Evolutionary conservation across 495 filamentous ascomycete species (phyloP), one percentile per base, ranked within the genome.

Genomic region (Hyaloscypha finlandica): DNA sequence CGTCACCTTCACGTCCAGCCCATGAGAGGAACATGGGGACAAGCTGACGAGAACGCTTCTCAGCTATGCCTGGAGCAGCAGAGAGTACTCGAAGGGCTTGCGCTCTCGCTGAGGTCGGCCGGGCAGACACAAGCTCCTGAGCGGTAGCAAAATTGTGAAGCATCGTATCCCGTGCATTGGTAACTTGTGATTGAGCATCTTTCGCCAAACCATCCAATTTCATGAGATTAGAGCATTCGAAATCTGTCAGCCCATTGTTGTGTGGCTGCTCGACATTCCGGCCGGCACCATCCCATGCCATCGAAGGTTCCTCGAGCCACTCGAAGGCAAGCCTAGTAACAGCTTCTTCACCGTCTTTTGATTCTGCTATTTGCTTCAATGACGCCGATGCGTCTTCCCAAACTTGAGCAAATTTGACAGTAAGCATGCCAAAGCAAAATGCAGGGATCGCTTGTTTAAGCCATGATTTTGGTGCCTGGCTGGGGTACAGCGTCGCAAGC

Each of bases 401-500:
- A 25, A 94, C 76, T 19, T 90, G 91, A 6, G 92, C 81, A 63
- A 97, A 80, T 68, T 89, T 91, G 59, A 94, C 88, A 4, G 93
- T 95, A 62, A 96, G 85, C 70, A 97, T 85, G 52, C 94, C 94
- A 74, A 97, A 97, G 71, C 91, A 89, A 70, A 93, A 97, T 16
- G 87, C 81, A 1, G 93, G 91, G 33, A 97, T 83, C 6, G 94
- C 82, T 69, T 81, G 82, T 35, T 85, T 78, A 71, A 96, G 80
- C 88, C 89, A 93, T 14, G 81, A 83, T 58, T 83, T 82, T 25
- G 79, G 72, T 68, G 79, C 70, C 59, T 84, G 71, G 75, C 79
- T 74, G 63, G 85, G 72, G 77, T 87, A 91, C 71, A 89, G 70
- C 65, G 84, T 74, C 56, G 87, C 81, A 35, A 98, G 83, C 69